Conservation (phyloP, 306 rosid species). For the Macrotyloma uniflorum region DNA sequence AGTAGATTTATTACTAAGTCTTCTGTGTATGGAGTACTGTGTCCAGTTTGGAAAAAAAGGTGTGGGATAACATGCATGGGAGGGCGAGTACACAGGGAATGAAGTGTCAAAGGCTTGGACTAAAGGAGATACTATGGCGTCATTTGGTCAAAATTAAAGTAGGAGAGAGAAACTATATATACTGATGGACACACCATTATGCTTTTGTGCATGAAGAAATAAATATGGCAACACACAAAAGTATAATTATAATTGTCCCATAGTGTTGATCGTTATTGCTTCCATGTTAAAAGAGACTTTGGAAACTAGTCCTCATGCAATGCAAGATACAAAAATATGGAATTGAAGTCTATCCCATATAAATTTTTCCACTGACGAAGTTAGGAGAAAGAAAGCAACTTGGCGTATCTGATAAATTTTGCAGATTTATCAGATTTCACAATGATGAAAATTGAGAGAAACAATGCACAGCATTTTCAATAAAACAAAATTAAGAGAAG, state of each 20-base stretch:
- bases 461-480: constrained; percentile 38
- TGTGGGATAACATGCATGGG: constrained; percentile 39
- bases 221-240: background rate
- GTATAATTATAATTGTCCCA: background rate
- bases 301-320: constrained; percentile 3
- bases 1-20: background rate
- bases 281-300: background rate
- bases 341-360: constrained; percentile 6
- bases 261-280: background rate
- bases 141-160: constrained; percentile 37
- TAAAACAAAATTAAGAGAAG: constrained; percentile 10
- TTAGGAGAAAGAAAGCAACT: constrained; percentile 39
- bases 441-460: constrained; percentile 54
- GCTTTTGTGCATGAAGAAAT: constrained; percentile 43
- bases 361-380: constrained; percentile 21
- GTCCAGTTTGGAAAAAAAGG: constrained; percentile 17
- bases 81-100: constrained; percentile 7
- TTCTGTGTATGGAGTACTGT: background rate
- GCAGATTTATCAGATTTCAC: constrained; percentile 62
- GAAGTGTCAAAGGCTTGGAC: constrained; percentile 38
- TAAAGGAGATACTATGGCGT: constrained; percentile 8
- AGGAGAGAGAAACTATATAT: constrained; percentile 16
- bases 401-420: constrained; percentile 39
- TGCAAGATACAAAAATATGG: background rate
- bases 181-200: background rate